Percentiles rank a stretch among this genome's conserved stretches.
These are phyloP conservation scores for Corynascus novoguineensis DNA, from an alignment of 495 filamentous ascomycete species.

Conservation along the genomic window DNA sequence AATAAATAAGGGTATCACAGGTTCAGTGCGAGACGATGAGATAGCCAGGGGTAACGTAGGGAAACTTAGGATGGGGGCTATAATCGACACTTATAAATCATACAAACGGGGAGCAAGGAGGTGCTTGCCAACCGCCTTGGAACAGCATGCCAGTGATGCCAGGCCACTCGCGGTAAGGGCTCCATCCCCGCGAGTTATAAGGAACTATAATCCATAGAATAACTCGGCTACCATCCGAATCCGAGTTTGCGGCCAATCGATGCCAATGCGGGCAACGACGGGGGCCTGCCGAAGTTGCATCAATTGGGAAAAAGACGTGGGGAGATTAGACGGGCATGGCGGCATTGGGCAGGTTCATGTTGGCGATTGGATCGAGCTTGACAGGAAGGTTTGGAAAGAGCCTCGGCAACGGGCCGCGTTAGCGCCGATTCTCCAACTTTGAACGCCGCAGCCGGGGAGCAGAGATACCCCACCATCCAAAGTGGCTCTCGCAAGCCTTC, in stretches of 20 bases:
- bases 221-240: background rate
- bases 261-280: no score
- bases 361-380: background rate
- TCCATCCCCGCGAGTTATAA: no score
- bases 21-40: no score
- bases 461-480: no score
- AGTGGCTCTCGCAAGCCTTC: constrained; percentile 3
- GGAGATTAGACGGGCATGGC: background rate
- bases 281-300: background rate
- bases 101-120: no score
- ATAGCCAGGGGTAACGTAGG: no score
- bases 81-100: no score
- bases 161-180: background rate
- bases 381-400: background rate
- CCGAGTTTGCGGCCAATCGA: no score
- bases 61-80: no score
- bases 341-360: background rate
- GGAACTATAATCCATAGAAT: no score
- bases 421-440: background rate
- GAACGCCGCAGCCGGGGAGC: no score
- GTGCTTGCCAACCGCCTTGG: background rate
- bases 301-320: background rate
- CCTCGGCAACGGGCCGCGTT: background rate
- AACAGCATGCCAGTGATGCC: background rate
- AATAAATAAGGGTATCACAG: no score